A percentile compares a stretch with the other conserved stretches of the same genome.
Conservation (phyloP, 73 alveolate species). For the Paramecium biaurelia region DNA sequence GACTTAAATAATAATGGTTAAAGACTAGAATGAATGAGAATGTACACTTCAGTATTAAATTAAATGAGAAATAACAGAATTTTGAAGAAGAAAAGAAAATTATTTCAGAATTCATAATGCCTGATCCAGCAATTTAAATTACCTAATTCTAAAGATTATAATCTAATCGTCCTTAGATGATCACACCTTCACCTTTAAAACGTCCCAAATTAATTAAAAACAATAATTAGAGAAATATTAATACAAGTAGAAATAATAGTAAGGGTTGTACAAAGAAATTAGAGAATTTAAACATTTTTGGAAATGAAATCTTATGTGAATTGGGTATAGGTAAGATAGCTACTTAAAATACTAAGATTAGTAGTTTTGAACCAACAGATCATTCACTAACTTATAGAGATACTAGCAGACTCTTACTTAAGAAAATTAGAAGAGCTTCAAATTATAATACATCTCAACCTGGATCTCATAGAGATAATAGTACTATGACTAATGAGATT, state of each 20-base stretch:
- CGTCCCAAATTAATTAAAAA: not conserved
- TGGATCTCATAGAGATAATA: not conserved
- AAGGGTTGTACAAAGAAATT: not conserved
- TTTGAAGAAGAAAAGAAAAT: not conserved
- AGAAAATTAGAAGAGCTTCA: not conserved
- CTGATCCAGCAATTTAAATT: not conserved
- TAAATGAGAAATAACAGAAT: not conserved
- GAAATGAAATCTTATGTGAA: constrained; percentile 15
- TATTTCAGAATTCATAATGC: not conserved
- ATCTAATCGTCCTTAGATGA: not conserved
- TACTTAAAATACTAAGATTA: not conserved
- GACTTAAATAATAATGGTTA: not conserved
- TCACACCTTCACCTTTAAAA: not conserved
- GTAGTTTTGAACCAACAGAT: not conserved
- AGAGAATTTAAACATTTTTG: not conserved
- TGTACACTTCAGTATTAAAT: not conserved
- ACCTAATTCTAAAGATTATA: not conserved
- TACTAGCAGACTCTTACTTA: not conserved
- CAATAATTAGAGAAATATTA: not conserved
- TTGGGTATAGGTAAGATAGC: not conserved
- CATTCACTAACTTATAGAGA: not conserved
- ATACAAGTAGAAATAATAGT: not conserved
- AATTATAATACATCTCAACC: not conserved
- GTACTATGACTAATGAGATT: not conserved
- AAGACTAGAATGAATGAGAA: not conserved